Base-by-base conservation (phyloP, 805 yeast genomes). In the Lipomyces yamadae region DNA sequence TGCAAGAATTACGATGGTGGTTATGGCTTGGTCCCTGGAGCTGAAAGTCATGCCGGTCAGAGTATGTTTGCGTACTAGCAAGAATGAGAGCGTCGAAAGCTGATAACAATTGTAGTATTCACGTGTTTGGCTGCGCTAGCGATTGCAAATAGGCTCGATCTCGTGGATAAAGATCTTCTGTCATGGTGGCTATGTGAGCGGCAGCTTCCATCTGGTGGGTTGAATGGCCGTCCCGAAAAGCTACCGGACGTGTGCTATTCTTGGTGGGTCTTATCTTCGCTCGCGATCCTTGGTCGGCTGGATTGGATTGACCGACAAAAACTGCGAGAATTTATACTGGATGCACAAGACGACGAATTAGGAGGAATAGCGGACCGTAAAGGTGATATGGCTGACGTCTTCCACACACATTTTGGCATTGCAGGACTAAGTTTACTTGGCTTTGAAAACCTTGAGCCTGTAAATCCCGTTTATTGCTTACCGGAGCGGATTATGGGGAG, bases 1-100 rank as follows among this genome's bases (percentile, higher is more conserved):
- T 95, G 99, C 77, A 88, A 84, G 69, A 95, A 95, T 76, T 94
- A 92, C 75, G 99, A 95, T 76, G 99, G 99, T 2, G 97, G 96
- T 0, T 95, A 90, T 81, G 99, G 99, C 0, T 81, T 91, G 78
- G 86, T 86, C 7, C 98, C 99, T 0, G 97, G 97, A 0, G 94
- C 97, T 0, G 99, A 95, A 77, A 87, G 94, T 57, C 99, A 95
- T 77, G 88, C 97, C 0, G 98, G 97, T 0, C 97, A 91, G 76
- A 90, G 55, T 52, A 52, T 15, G 55, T 52, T 11, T 32, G 24
- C 55, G 15, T 52, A 8, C 15, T 18, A 11, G 18, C 15, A n/a
- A 52, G 32, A 5, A 34, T 15, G 15, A 4, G 2, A 13, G 6
- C 37, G 13, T 42, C 24, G 13, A 18, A 5, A 11, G 32, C 58